These are phyloP conservation scores for Venturia carpophila DNA, from an alignment of 2,329 filamentous ascomycete genomes.

Conservation along the genomic window DNA sequence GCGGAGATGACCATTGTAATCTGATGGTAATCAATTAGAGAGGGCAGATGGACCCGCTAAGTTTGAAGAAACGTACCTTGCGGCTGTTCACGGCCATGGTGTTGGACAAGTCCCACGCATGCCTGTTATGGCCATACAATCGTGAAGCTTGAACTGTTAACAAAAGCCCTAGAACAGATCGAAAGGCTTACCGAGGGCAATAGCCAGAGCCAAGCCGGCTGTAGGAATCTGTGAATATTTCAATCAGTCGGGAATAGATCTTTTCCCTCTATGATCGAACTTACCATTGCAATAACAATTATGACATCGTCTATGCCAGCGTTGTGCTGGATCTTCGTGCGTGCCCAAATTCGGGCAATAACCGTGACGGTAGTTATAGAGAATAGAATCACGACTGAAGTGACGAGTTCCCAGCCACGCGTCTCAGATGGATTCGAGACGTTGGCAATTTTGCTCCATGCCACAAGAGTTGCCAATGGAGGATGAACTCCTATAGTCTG, in stretches of 20 bases:
- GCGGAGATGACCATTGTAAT: constrained; percentile 22
- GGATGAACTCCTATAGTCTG: constrained; percentile 11
- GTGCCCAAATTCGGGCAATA: constrained; percentile 40
- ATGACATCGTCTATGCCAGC: constrained; percentile 42
- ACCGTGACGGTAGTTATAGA: constrained; percentile 35
- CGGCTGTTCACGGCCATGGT: constrained; percentile 4
- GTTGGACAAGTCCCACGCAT: constrained; percentile 18
- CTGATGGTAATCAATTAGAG: constrained; percentile 21
- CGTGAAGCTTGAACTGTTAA: constrained; percentile 1
- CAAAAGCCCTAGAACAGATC: not conserved
- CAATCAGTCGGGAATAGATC: not conserved
- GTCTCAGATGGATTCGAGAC: not conserved
- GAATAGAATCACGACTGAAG: constrained; percentile 36
- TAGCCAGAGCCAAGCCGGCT: constrained; percentile 27
- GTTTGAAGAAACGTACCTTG: constrained; percentile 10
- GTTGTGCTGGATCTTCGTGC: constrained; percentile 38
- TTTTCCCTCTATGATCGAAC: constrained; percentile 10
- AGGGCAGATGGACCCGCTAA: constrained; percentile 23
- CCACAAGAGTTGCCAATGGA: not conserved
- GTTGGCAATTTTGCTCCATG: constrained; percentile 10
- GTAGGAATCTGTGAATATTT: constrained; percentile 21
- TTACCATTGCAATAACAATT: constrained; percentile 37
- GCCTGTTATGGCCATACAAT: constrained; percentile 19
- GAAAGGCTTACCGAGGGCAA: constrained; percentile 10
- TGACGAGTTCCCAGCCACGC: constrained; percentile 37